Base-by-base conservation (phyloP, 495 filamentous ascomycete genomes). In the Cryomyces minteri region DNA sequence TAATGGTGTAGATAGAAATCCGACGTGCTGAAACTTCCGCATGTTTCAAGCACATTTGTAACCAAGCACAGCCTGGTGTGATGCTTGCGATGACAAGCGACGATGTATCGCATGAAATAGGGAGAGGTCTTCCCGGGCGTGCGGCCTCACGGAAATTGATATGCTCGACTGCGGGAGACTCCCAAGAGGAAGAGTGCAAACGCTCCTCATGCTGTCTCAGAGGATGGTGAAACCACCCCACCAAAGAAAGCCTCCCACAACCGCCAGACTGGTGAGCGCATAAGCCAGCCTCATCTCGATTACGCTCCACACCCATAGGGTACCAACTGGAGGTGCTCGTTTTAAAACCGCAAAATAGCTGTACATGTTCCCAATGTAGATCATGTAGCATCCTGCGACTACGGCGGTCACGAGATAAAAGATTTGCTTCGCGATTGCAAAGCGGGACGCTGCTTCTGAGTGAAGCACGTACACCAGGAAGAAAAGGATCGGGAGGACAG, bases 331-430 rank as follows among this genome's bases (percentile, higher is more conserved):
- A 18, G 90, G 90, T 0, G 86, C 83, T 45, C 73, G 77, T 66
- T 93, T 92, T 90, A 98, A 88, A 4, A 94, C 77, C 8, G 77
- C 82, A 56, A 85, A 78, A 54, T 94, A 94, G 0, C 77, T 75
- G 44, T 76, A 70, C 31, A 62, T 68, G 55, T 94, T 98, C 4
- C 81, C 84, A 14, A 85, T 76, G 46, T 79, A 64, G 34, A 96
- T 78, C 34, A 94, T 66, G 60, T 84, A 85, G 58, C 71, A 79
- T 5, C 90, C 90, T 0, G 73, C 66, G 8, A 43, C 58, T 6
- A 77, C 51, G 41, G 73, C 69, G 14, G 66, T 57, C 9, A 49
- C 49, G 39, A 80, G 68, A 62, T 84, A 84, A 43, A 83, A 62
- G 4, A 69, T 7, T 52, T 87, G 80, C 29, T 68, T 70, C 7